Evolutionary conservation across 108 stramenopile genomes (phyloP).

Genomic region (Skeletonema tropicum): DNA sequence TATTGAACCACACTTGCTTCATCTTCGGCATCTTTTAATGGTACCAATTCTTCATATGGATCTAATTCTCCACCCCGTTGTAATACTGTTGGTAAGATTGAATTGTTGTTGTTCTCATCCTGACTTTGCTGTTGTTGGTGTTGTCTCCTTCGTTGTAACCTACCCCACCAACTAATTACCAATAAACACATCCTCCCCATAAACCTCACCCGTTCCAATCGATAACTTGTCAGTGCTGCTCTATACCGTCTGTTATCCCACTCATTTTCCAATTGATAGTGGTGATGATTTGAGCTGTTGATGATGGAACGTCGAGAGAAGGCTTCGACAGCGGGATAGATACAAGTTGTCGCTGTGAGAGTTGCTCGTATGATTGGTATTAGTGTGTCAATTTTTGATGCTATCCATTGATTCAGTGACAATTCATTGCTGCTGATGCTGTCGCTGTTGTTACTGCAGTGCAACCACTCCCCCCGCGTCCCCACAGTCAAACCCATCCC

Average conservation of each 20-base stretch:
- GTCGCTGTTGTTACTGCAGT: not conserved
- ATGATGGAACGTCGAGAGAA: conserved; percentile 28
- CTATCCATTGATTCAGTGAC: conserved; percentile 3
- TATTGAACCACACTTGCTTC: conserved; percentile 28
- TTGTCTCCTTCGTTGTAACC: conserved; percentile 4
- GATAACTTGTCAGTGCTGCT: conserved; percentile 19
- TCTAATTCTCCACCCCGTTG: conserved; percentile 47
- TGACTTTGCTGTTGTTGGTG: not conserved
- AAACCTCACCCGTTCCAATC: conserved; percentile 37
- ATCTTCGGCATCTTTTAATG: conserved; percentile 26
- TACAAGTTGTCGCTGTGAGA: conserved; percentile 41
- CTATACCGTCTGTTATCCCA: conserved; percentile 11
- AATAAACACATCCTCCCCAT: conserved; percentile 31
- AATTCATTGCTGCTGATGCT: not conserved
- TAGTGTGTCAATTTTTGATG: conserved; percentile 4
- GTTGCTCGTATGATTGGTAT: conserved; percentile 33
- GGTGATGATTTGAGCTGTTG: not conserved
- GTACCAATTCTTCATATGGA: conserved; percentile 30
- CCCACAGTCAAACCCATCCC: conserved; percentile 46
- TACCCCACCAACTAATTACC: conserved; percentile 38
- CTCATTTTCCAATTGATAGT: conserved; percentile 10
- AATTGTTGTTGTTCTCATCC: not conserved
- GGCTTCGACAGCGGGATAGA: conserved; percentile 45
- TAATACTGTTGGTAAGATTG: conserved; percentile 14
- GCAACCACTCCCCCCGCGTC: conserved; percentile 29